phyloP scores from a whole-genome alignment of 1,284 basidiomycete species.

The Ceratobasidium papillatum region DNA sequence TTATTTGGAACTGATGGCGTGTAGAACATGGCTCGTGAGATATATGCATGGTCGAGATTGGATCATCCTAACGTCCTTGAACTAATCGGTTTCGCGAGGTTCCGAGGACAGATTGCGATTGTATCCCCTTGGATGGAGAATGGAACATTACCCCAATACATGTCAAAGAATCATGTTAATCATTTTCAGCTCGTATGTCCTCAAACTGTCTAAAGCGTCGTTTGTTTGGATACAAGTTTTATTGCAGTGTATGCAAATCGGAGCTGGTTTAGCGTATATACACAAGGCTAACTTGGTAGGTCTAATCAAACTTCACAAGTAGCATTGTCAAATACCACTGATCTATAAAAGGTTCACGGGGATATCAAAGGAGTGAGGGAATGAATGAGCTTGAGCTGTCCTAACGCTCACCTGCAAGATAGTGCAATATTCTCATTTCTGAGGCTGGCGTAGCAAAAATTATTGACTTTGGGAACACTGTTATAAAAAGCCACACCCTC shows the following conservation, averaged over 20 bases:
- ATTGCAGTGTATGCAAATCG: constrained; percentile 16
- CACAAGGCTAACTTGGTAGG: constrained; percentile 1
- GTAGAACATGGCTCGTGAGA: constrained; percentile 12
- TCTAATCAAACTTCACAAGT: not conserved
- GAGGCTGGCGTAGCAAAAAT: not conserved
- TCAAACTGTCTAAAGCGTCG: not conserved
- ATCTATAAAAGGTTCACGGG: constrained; percentile 8
- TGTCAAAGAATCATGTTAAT: not conserved
- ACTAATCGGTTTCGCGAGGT: not conserved
- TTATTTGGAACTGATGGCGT: not conserved
- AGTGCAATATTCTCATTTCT: constrained; percentile 3
- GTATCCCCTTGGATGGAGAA: constrained; percentile 21
- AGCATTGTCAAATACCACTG: not conserved
- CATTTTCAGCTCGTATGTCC: not conserved
- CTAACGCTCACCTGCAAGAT: not conserved
- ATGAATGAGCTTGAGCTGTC: no score
- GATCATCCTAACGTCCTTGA: constrained; percentile 10
- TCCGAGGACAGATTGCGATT: constrained; percentile 10
- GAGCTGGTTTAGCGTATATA: constrained; percentile 6
- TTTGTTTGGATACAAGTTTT: not conserved
- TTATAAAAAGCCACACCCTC: not conserved
- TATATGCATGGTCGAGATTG: constrained; percentile 23
- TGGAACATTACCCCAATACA: not conserved
- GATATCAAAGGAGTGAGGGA: constrained; percentile 14
- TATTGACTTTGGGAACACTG: not conserved